Evolutionary conservation across 495 filamentous ascomycete genomes (phyloP).

Genomic region (Aspergillus cristatus): DNA sequence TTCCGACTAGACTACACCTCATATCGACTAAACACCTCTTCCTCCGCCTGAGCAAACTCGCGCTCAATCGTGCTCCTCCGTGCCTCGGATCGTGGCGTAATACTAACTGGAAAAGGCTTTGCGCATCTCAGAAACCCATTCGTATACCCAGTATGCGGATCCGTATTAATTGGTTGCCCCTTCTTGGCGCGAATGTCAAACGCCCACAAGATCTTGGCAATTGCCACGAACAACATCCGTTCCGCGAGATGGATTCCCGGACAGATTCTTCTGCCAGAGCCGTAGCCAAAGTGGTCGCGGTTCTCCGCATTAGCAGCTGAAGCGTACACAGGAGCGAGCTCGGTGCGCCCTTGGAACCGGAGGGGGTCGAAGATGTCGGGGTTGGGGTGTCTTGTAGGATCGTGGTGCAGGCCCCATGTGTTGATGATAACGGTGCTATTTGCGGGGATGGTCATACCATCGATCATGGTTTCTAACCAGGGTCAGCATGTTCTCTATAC

Average conservation of each 20-base stretch:
- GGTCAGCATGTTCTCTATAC: background rate
- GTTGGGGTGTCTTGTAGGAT: constrained; percentile 22
- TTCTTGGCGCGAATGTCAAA: constrained; percentile 2
- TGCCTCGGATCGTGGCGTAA: background rate
- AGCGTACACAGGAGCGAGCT: constrained; percentile 14
- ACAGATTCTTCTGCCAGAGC: constrained; percentile 45
- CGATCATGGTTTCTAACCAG: constrained; percentile 17
- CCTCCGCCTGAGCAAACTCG: background rate
- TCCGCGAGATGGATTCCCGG: constrained; percentile 51
- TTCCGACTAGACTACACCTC: background rate
- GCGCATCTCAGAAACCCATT: background rate
- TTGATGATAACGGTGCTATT: constrained; percentile 23
- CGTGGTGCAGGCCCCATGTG: constrained; percentile 23
- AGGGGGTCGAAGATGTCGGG: constrained; percentile 46
- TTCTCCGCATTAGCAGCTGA: constrained; percentile 15
- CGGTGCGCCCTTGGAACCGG: constrained; percentile 23
- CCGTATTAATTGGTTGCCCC: background rate
- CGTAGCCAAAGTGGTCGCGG: constrained; percentile 25
- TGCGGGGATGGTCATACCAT: constrained; percentile 23
- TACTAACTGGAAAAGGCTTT: background rate
- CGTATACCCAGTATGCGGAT: background rate
- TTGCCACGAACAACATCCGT: constrained; percentile 46
- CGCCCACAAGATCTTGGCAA: constrained; percentile 47
- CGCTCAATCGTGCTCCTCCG: background rate
- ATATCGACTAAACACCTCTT: constrained; percentile 1